Conservation (phyloP, 2,329 filamentous ascomycete species). For the Colletotrichum phormii region DNA sequence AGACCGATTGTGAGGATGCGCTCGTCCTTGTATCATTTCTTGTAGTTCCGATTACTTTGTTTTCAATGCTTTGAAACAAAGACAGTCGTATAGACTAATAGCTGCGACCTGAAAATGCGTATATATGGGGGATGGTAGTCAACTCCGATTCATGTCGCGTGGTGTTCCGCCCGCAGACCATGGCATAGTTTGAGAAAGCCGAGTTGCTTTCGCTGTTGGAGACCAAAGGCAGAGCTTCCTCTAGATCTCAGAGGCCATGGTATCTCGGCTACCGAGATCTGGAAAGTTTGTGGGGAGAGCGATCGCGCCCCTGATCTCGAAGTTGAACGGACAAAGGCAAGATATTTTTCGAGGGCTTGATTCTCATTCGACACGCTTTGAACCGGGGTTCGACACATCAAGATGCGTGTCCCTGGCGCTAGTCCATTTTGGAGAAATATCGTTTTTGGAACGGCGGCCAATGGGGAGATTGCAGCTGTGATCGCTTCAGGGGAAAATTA, state of each 20-base stretch:
- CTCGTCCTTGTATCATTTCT: background rate
- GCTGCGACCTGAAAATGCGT: too few relatives aligned
- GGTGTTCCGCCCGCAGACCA: background rate
- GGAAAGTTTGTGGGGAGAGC: background rate
- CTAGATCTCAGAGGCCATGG: background rate
- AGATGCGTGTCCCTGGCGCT: conserved; percentile 15
- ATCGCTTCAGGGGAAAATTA: conserved; percentile 12
- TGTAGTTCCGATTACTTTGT: background rate
- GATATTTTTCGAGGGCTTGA: conserved; percentile 4
- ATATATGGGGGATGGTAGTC: too few relatives aligned
- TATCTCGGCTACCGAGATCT: background rate
- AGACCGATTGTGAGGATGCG: background rate
- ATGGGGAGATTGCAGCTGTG: background rate
- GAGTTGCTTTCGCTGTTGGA: background rate
- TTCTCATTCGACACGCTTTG: background rate
- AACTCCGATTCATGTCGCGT: background rate
- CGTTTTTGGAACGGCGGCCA: background rate
- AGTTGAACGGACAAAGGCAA: background rate
- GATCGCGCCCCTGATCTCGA: background rate
- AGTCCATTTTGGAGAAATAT: background rate
- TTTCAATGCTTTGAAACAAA: background rate
- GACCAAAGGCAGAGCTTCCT: background rate
- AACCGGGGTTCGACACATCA: background rate
- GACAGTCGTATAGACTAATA: too few relatives aligned
- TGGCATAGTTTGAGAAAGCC: background rate